Evolutionary conservation across 805 yeast genomes (phyloP).

Genomic region (Blastobotrys americana): DNA sequence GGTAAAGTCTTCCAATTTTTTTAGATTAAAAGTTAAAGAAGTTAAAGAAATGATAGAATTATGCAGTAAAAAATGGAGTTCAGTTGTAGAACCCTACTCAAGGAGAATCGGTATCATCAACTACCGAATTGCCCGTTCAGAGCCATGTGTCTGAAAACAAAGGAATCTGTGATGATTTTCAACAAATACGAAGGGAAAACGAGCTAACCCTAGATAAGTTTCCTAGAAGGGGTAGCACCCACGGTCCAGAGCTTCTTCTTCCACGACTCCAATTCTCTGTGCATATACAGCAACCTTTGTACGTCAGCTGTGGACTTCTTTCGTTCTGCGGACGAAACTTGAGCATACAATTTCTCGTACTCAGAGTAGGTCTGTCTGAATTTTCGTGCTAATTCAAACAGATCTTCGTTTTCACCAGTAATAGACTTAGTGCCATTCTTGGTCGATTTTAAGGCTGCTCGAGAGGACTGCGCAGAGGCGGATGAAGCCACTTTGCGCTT

Average conservation of each 20-base stretch:
- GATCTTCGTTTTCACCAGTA: conserved; percentile 26
- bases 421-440: neutral
- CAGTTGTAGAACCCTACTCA: too few relatives aligned
- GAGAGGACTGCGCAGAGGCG: conserved; percentile 2
- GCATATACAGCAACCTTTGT: conserved; percentile 43
- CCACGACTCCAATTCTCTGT: conserved; percentile 47
- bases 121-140: too few relatives aligned
- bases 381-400: conserved; percentile 39
- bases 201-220: neutral
- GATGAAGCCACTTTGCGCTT: conserved; percentile 8
- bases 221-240: neutral
- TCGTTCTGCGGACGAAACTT: conserved; percentile 20
- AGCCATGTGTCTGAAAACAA: conserved; percentile 21
- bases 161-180: conserved; percentile 16
- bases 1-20: too few relatives aligned
- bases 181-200: neutral
- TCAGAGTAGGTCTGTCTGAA: conserved; percentile 44
- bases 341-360: conserved; percentile 40
- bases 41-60: too few relatives aligned
- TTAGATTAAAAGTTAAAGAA: too few relatives aligned
- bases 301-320: conserved; percentile 27
- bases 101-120: too few relatives aligned
- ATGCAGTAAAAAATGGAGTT: too few relatives aligned
- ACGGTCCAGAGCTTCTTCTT: conserved; percentile 49
- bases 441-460: conserved; percentile 5